phyloP scores from a whole-genome alignment of 179 eudicot species.

The Heliamphora ciliata region DNA sequence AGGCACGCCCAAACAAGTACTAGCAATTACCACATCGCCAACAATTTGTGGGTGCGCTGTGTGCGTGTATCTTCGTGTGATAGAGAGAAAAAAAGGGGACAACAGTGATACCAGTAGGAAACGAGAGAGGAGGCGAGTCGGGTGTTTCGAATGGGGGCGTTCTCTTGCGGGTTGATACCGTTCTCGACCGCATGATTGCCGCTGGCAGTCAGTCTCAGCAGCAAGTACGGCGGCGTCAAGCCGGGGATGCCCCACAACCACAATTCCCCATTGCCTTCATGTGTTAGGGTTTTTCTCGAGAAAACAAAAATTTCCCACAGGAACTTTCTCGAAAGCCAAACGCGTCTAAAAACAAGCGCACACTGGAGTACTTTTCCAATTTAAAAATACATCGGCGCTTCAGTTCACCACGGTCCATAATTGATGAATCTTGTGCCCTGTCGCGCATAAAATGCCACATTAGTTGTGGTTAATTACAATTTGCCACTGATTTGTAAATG shows the following conservation, averaged over 20 bases:
- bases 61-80: not conserved
- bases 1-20: too few species aligned
- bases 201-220: not conserved
- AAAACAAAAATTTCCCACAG: not conserved
- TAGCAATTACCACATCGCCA: too few species aligned
- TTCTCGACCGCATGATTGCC: conserved; percentile 8
- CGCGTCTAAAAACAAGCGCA: not conserved
- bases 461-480: too few species aligned
- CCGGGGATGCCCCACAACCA: not conserved
- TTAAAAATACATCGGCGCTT: too few species aligned
- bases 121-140: conserved; percentile 8
- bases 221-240: conserved; percentile 3
- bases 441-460: too few species aligned
- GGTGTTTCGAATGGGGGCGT: conserved; percentile 8
- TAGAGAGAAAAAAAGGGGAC: not conserved
- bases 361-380: too few species aligned
- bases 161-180: conserved; percentile 7
- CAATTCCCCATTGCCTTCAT: not conserved
- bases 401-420: too few species aligned
- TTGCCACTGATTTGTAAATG: too few species aligned
- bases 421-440: too few species aligned
- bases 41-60: too few species aligned
- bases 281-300: conserved; percentile 9
- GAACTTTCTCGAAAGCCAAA: conserved; percentile 13
- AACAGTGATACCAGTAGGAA: conserved; percentile 9